Evolutionary conservation across 176 grass and related monocot genomes (phyloP), one percentile per base, ranked within the genome.

Genomic region (Oryza meyeriana): DNA sequence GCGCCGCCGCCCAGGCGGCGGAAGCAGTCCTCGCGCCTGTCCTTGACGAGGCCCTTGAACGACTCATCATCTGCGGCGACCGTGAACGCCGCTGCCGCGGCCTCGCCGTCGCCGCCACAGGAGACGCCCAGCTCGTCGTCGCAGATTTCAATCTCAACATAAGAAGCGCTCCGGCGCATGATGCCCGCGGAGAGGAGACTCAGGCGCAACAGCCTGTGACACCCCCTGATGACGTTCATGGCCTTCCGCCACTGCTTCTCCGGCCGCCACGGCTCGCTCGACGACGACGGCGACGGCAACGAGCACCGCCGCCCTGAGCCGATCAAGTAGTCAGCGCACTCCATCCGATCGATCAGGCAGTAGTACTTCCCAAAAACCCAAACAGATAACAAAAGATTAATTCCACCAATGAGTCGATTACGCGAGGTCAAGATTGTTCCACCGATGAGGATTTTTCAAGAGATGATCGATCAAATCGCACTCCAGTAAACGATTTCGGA

Each of bases 1-100:
- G 36, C 48, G 33, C 11, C 62, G 5, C 84, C 94, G 1, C 94
- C 91, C 0, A 97, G 86, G 3, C 55, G 27, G 1, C 39, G 67
- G 17, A 97, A 47, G 16, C 85, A 69, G 8, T 77, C 73, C 4
- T 8, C 2, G 3, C 73, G 80, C 42, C 69, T 88, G 3, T 85
- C 77, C 45, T 85, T 97, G 22, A 93, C 91, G 16, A 97, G 91
- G 24, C 77, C 14, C 65, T 52, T 35, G 62, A 94, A 79, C 2
- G 29, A 25, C 14, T 40, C 30, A 50, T 87, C 82, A 9, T 83
- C 66, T 0, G 58, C 42, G 0, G 62, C 24, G 31, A 90, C 66
- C 1, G 81, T 79, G 11, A 87, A 65, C 20, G 75, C 32, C 6
- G 0, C 32, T 16, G 71, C 14, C 12, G n/a, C 32, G 27, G 45